A percentile compares a stretch with the other conserved stretches of the same genome.
Conservation (phyloP, 371 early-diverging fungal species). For the Syncephalastrum racemosum region DNA sequence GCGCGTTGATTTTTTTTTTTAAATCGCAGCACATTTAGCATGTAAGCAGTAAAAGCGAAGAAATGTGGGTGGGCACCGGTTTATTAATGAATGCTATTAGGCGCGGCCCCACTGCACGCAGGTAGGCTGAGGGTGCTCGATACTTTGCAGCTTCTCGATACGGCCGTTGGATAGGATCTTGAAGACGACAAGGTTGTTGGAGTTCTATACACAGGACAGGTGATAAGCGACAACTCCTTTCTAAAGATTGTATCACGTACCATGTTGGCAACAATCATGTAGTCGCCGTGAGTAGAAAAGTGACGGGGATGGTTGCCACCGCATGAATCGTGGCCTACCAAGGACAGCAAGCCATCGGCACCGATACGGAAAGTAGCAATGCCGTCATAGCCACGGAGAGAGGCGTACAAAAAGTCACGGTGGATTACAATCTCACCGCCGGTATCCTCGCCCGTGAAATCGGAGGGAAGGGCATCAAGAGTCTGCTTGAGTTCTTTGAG, state of each 20-base stretch:
- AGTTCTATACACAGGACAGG: constrained; percentile 33
- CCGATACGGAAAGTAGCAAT: constrained; percentile 35
- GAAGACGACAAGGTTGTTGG: constrained; percentile 38
- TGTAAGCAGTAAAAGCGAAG: too few relatives aligned
- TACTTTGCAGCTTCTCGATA: constrained; percentile 22
- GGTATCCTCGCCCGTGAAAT: constrained; percentile 22
- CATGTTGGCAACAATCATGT: constrained; percentile 40
- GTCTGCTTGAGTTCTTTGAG: constrained; percentile 31
- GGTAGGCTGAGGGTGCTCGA: constrained; percentile 35
- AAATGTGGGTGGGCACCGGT: too few relatives aligned
- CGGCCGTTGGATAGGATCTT: constrained; percentile 34
- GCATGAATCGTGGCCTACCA: constrained; percentile 26
- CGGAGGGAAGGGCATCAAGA: constrained; percentile 30
- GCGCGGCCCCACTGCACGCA: constrained; percentile 29
- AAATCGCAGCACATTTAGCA: too few relatives aligned
- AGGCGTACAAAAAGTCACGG: constrained; percentile 38
- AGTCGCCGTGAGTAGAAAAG: constrained; percentile 42
- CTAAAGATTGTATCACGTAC: constrained; percentile 13
- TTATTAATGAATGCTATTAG: too few relatives aligned
- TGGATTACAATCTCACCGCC: constrained; percentile 44
- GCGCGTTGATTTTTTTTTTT: too few relatives aligned
- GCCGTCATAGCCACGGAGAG: constrained; percentile 41
- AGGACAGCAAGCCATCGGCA: constrained; percentile 31
- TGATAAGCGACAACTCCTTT: too few relatives aligned
- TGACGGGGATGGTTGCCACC: constrained; percentile 46